phyloP scores from a whole-genome alignment of 1,284 basidiomycete genomes.

The Gomphus sp. region DNA sequence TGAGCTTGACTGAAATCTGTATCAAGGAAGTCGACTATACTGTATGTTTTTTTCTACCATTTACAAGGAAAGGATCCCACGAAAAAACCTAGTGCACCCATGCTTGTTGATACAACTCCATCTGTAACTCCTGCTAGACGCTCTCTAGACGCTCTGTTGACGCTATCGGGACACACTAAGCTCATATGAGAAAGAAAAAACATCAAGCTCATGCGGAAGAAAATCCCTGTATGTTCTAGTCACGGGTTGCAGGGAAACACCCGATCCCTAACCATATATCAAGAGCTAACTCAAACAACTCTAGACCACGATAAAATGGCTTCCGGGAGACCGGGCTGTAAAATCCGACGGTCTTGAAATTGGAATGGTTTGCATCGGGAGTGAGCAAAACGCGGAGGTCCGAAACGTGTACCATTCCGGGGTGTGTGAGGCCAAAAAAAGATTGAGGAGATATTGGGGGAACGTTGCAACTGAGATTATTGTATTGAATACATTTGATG shows the following conservation, averaged over 20 bases:
- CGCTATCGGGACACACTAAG: no score
- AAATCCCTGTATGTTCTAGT: no score
- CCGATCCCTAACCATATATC: constrained; percentile 32
- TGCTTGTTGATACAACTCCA: no score
- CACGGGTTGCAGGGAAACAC: neutral
- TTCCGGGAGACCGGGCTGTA: constrained; percentile 37
- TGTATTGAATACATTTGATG: neutral
- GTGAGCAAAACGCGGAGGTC: constrained; percentile 38
- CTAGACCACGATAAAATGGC: constrained; percentile 37
- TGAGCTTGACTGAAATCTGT: no score
- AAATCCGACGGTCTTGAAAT: constrained; percentile 40
- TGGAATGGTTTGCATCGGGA: constrained; percentile 36
- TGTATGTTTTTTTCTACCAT: no score
- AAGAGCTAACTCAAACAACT: constrained; percentile 35
- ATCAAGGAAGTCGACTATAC: no score
- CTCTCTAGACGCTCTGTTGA: no score
- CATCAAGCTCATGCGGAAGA: no score
- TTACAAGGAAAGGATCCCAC: no score
- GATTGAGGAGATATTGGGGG: constrained; percentile 20
- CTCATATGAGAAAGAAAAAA: no score
- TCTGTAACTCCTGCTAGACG: no score
- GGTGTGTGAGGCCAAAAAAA: constrained; percentile 39
- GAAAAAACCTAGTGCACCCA: no score
- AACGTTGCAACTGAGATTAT: constrained; percentile 28
- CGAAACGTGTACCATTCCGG: constrained; percentile 38